Conservation (phyloP, 192 early-diverging fungal genomes). For the Coemansia sp. region DNA sequence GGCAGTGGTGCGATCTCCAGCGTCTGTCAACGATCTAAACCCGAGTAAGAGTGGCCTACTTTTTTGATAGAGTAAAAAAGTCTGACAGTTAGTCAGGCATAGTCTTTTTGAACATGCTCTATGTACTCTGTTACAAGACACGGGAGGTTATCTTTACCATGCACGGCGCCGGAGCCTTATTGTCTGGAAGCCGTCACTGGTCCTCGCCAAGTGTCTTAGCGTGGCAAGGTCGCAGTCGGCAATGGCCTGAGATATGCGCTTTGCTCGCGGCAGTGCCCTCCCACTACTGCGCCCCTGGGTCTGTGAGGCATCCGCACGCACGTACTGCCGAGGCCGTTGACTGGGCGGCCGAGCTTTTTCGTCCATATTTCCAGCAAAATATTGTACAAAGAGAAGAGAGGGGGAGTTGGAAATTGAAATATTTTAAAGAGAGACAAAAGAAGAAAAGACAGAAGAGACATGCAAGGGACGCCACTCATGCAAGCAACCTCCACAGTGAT, state of each 20-base stretch:
- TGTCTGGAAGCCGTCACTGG: conserved; percentile 34
- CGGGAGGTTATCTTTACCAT: conserved; percentile 16
- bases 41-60: conserved; percentile 45
- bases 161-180: conserved; percentile 37
- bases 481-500: not conserved
- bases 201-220: conserved; percentile 42
- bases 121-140: not conserved
- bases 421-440: not conserved
- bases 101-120: not conserved
- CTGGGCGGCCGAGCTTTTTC: not conserved
- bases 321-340: not conserved
- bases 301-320: not conserved
- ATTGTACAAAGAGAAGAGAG: not conserved
- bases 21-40: conserved; percentile 36
- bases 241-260: conserved; percentile 45
- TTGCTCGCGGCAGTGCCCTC: conserved; percentile 13
- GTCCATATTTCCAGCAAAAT: not conserved
- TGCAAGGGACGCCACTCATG: not conserved
- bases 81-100: not conserved
- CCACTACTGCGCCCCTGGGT: not conserved
- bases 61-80: not conserved
- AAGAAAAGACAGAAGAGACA: not conserved
- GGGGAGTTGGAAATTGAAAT: not conserved
- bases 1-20: conserved; percentile 4
- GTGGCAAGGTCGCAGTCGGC: conserved; percentile 28